Conservation (phyloP, 148 eudicot genomes). For the Silene latifolia region DNA sequence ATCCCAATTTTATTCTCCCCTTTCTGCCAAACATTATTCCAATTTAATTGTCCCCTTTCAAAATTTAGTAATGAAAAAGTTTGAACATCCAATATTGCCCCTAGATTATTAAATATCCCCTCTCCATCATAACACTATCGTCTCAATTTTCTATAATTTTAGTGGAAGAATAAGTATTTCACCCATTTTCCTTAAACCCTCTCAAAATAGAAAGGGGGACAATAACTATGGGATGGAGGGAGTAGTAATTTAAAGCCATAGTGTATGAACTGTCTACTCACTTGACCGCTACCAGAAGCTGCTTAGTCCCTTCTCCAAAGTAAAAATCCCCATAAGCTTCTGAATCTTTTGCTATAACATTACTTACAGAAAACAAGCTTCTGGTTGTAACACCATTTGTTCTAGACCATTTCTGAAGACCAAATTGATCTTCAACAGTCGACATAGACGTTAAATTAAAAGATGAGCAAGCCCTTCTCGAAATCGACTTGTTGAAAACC, state of each 20-base stretch:
- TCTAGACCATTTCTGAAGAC: background rate
- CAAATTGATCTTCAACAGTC: conserved; percentile 14
- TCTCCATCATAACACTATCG: too few relatives aligned
- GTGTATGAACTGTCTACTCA: conserved; percentile 9
- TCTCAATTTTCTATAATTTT: too few relatives aligned
- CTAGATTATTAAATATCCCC: too few relatives aligned
- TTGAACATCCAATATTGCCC: too few relatives aligned
- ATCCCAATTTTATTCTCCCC: too few relatives aligned
- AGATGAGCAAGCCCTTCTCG: conserved; percentile 21
- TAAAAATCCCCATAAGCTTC: conserved; percentile 7
- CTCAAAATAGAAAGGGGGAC: too few relatives aligned
- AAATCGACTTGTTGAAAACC: conserved; percentile 14
- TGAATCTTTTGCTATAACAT: background rate
- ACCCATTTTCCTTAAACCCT: too few relatives aligned
- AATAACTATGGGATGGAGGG: too few relatives aligned
- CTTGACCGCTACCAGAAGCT: conserved; percentile 19
- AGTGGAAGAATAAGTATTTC: too few relatives aligned
- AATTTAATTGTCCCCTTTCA: too few relatives aligned
- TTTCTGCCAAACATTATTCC: too few relatives aligned
- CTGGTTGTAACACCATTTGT: conserved; percentile 1
- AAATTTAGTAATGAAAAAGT: too few relatives aligned
- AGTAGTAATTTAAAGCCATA: background rate
- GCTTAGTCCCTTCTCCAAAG: conserved; percentile 5
- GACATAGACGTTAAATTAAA: background rate
- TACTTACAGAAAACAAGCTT: conserved; percentile 6